Evolutionary conservation across 176 grass and related monocot genomes (phyloP).

Genomic region (Oryza glaberrima): DNA sequence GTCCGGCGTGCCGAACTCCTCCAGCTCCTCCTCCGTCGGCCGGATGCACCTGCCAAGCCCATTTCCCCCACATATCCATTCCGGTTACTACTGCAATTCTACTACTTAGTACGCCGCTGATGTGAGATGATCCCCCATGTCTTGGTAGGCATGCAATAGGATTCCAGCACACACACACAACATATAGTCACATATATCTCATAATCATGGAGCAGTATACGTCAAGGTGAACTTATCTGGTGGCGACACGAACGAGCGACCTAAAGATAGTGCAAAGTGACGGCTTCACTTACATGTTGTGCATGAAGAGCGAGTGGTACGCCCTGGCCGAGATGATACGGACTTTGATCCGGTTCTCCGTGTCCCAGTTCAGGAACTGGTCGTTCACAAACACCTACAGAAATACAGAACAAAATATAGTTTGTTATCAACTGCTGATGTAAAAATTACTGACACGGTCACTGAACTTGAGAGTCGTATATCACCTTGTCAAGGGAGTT

Average conservation of each 20-base stretch:
- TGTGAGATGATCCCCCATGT: conserved; percentile 42
- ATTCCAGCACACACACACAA: not conserved
- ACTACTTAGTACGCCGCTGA: conserved; percentile 7
- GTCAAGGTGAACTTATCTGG: conserved; percentile 81
- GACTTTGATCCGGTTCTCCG: conserved; percentile 93
- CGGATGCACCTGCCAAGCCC: conserved; percentile 93
- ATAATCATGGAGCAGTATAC: not conserved
- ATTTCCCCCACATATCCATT: conserved; percentile 8
- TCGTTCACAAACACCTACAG: conserved; percentile 89
- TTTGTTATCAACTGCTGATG: not conserved
- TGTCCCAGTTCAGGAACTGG: conserved; percentile 99
- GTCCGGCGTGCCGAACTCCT: conserved; percentile 92
- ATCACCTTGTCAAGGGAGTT: conserved; percentile 95
- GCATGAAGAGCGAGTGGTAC: conserved; percentile 99
- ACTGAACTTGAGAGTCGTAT: not conserved
- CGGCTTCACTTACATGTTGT: conserved; percentile 92
- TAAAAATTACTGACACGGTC: not conserved
- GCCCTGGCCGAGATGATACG: conserved; percentile 96
- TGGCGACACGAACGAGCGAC: conserved; percentile 27
- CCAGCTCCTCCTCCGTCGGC: conserved; percentile 91
- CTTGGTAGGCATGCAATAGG: conserved; percentile 44
- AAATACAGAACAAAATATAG: not conserved
- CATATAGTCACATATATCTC: conserved; percentile 9
- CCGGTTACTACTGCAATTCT: conserved; percentile 70
- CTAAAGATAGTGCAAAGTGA: conserved; percentile 35